Evolutionary conservation across 2,329 filamentous ascomycete genomes (phyloP).

Genomic region (Fusarium hainanense): DNA sequence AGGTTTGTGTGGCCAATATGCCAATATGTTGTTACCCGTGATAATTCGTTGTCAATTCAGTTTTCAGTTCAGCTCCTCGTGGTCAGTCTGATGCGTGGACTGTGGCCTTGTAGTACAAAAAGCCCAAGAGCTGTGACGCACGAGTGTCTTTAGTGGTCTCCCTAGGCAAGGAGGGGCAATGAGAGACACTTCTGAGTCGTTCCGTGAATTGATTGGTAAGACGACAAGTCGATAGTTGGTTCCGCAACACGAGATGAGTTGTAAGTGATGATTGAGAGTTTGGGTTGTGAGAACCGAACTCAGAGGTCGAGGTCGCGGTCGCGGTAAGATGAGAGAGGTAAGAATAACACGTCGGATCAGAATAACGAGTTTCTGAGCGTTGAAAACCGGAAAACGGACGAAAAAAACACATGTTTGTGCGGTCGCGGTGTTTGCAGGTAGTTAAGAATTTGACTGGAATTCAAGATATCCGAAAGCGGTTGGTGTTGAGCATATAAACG

Average conservation of each 20-base stretch:
- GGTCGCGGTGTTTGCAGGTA: conserved; percentile 29
- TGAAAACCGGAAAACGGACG: conserved; percentile 11
- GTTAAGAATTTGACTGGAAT: conserved; percentile 41
- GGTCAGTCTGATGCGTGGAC: conserved; percentile 19
- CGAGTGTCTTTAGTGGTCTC: conserved; percentile 33
- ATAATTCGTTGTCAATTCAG: conserved; percentile 21
- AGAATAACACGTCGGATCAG: neutral
- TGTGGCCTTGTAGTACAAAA: conserved; percentile 20
- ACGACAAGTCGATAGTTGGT: conserved; percentile 34
- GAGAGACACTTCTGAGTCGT: conserved; percentile 34
- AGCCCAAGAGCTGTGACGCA: conserved; percentile 22
- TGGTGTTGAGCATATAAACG: conserved; percentile 41
- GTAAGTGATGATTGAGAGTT: conserved; percentile 17
- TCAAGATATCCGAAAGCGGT: conserved; percentile 41
- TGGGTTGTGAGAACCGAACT: conserved; percentile 7
- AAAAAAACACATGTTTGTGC: conserved; percentile 15
- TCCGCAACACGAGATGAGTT: conserved; percentile 26
- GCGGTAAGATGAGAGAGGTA: neutral
- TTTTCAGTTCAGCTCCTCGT: conserved; percentile 27
- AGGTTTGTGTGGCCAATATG: conserved; percentile 41
- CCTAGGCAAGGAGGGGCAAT: conserved; percentile 20
- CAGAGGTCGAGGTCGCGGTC: neutral
- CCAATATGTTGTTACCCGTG: conserved; percentile 29
- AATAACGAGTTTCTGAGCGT: neutral
- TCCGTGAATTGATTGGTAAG: conserved; percentile 34